phyloP scores from a whole-genome alignment of 768 basidiomycete species.

The Boletus coccyginus region DNA sequence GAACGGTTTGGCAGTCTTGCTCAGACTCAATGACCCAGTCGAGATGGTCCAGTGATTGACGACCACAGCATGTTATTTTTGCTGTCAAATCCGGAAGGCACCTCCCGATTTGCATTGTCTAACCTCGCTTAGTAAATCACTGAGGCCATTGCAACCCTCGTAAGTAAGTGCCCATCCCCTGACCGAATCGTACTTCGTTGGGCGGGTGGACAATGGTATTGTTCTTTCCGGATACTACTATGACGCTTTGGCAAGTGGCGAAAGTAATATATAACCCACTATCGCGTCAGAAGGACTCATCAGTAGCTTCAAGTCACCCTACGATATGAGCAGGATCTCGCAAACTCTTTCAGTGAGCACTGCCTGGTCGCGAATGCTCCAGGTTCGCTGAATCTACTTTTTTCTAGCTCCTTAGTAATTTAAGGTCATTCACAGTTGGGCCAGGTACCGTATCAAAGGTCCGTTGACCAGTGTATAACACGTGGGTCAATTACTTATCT shows the following conservation, averaged over 20 bases:
- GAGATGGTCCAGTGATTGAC: not conserved
- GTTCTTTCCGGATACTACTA: slow-evolving; percentile 7
- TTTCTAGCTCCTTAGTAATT: slow-evolving; percentile 27
- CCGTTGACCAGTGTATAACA: slow-evolving; percentile 4
- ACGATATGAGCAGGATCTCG: slow-evolving; percentile 32
- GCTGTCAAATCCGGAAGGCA: slow-evolving; percentile 1
- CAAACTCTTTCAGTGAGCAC: slow-evolving; percentile 29
- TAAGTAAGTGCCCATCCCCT: slow-evolving; percentile 12
- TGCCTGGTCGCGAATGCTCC: not conserved
- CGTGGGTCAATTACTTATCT: slow-evolving; percentile 1
- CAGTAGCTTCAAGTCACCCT: not conserved
- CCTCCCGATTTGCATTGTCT: slow-evolving; percentile 12
- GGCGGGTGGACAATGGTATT: slow-evolving; percentile 18
- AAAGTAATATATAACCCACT: slow-evolving; percentile 24
- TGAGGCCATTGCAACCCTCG: not conserved
- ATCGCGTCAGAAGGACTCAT: not conserved
- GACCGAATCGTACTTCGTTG: slow-evolving; percentile 9
- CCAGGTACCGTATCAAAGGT: slow-evolving; percentile 17
- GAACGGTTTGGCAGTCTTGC: not conserved
- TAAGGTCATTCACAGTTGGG: slow-evolving; percentile 15
- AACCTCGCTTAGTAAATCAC: not conserved
- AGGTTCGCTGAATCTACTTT: not conserved
- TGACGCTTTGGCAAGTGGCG: slow-evolving; percentile 26
- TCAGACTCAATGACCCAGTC: not conserved
- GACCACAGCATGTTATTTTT: slow-evolving; percentile 5